phyloP scores from a whole-genome alignment of 108 stramenopile species.

The Aurantiochytrium sp. region DNA sequence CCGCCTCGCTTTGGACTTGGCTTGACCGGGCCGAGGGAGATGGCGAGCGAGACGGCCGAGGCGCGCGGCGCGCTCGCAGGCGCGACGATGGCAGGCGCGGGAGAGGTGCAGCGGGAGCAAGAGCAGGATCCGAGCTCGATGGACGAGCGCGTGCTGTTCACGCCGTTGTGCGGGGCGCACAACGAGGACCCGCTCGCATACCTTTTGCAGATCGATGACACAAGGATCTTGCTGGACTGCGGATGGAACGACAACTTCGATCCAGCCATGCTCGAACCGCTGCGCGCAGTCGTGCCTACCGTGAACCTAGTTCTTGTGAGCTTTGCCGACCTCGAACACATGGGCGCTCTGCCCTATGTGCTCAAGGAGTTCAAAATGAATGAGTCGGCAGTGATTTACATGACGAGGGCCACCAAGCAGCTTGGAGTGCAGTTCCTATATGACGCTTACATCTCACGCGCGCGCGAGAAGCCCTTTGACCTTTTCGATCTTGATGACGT shows the following conservation, averaged over 20 bases:
- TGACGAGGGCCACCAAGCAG: background rate
- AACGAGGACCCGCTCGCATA: background rate
- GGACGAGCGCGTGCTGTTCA: slow-evolving; percentile 15
- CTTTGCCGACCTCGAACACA: slow-evolving; percentile 6
- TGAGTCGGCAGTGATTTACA: background rate
- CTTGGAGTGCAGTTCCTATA: background rate
- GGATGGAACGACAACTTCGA: background rate
- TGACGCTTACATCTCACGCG: background rate
- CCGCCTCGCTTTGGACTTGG: too few species aligned
- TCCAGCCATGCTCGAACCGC: background rate
- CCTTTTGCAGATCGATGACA: background rate
- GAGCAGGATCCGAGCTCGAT: background rate
- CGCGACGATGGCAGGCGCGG: too few species aligned
- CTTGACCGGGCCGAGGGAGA: too few species aligned
- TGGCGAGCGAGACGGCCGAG: too few species aligned
- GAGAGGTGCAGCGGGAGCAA: background rate
- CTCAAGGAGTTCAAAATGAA: background rate
- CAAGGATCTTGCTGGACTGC: slow-evolving; percentile 5
- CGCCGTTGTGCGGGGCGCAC: slow-evolving; percentile 6
- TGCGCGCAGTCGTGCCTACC: background rate
- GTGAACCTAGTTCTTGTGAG: background rate
- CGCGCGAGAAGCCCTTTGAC: background rate
- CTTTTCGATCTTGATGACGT: background rate
- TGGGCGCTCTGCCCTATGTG: background rate
- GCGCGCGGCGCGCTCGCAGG: too few species aligned